phyloP scores from a whole-genome alignment of 2,329 filamentous ascomycete genomes.

The Arachnopeziza araneosa region DNA sequence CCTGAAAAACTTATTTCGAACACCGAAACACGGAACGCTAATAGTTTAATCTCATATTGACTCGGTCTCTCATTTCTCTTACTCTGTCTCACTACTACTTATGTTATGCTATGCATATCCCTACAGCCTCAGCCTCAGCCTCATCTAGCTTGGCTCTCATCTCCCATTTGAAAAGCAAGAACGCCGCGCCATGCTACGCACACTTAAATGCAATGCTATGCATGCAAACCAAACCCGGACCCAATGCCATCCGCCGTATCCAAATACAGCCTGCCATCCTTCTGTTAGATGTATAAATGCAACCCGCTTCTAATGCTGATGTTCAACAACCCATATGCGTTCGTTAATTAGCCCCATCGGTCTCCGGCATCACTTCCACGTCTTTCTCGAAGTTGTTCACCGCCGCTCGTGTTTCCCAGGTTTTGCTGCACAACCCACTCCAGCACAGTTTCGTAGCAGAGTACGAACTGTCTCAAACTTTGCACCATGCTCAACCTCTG shows the following conservation, averaged over 20 bases:
- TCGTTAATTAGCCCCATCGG: neutral
- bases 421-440: constrained; percentile 64
- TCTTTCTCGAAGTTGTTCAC: neutral
- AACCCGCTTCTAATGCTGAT: neutral
- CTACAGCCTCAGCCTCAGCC: neutral
- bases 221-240: neutral
- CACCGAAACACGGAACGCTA: no score
- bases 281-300: neutral
- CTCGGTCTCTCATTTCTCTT: no score
- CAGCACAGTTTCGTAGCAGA: constrained; percentile 91
- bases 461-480: constrained; percentile 83
- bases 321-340: neutral
- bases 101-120: no score
- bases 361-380: neutral
- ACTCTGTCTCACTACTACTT: no score
- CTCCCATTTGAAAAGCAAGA: neutral
- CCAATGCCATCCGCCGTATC: neutral
- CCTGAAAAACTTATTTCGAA: no score
- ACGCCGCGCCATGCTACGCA: neutral
- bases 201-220: neutral
- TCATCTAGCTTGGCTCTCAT: neutral
- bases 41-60: no score
- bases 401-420: neutral
- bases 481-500: constrained; percentile 97
- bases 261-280: neutral